Base-by-base conservation (phyloP, 495 filamentous ascomycete genomes). In the Acidiella bohemica region DNA sequence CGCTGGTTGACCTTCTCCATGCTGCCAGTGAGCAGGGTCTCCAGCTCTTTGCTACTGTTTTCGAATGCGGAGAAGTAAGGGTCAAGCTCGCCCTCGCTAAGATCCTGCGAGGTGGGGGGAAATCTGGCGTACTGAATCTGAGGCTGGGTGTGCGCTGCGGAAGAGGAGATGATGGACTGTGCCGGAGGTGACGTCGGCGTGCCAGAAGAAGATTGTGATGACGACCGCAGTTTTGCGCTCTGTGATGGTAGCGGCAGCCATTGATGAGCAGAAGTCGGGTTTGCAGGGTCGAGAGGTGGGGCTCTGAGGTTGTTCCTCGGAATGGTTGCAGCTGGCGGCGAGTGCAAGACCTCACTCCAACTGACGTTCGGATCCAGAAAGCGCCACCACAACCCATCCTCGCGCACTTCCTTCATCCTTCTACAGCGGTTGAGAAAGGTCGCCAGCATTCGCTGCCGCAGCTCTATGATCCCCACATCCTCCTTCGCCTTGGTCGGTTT, bases 401-500 rank as follows among this genome's bases (percentile, higher is more conserved):
- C 82, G 21, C 82, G 72, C 26, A 97, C 78, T 43, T 93, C 84
- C 53, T 86, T 81, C 90, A 96, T 95, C 45, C 72, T 69, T 31
- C 84, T 72, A 59, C 90, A 97, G 23, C 90, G 72, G 53, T 97
- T 96, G 23, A 97, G 57, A 51, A 97, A 97, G 4, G 95, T 87
- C 22, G 78, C 78, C 27, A 97, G 59, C 90, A 97, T 97, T 40
- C 90, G 80, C 58, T 95, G 95, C 36, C 90, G 73, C 27, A 94
- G 67, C 47, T 97, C 90, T 42, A 97, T 97, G 31, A 95, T 96
- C 44, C 82, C 79, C 22, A 81, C 78, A 58, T 97, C 92, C 61
- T 96, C 90, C 60, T 95, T 97, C 20, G 90, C 90, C 56, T 87
- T 93, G 21, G 90, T 95, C 0, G 90, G 90, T 49, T 93, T 94